Evolutionary conservation across 2,329 filamentous ascomycete species (phyloP), one percentile per base, ranked within the genome.

Genomic region (Rhinocladiella similis): DNA sequence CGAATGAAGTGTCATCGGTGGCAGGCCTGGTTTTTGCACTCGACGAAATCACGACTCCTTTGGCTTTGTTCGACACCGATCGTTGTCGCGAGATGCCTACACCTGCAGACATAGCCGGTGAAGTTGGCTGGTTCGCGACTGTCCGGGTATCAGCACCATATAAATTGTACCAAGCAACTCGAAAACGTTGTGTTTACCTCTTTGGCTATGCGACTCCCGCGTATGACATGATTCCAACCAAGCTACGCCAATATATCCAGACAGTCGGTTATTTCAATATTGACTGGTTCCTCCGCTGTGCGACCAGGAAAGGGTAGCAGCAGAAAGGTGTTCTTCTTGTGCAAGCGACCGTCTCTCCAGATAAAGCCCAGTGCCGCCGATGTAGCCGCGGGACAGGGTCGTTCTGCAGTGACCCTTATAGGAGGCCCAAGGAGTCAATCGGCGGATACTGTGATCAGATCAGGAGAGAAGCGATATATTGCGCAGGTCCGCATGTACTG

Each of bases 1-100:
- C 89, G 65, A 97, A 91, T 60, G 85, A 75, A 59, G 74, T 72
- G 50, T 80, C 75, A 60, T 55, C 53, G n/a, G 43, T 48, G n/a
- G 41, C 25, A 20, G 53, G 42, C 36, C 59, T 62, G 48, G 54
- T 43, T 22, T 60, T 59, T 18, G 57, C 49, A 41, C 43, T 42
- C n/a, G 57, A 46, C 36, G 63, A 58, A 16, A 50, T 25, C 39
- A 56, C 54, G 7, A 53, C 45, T 39, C 58, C 59, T 43, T 59
- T 62, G 18, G 58, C 54, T 41, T 59, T 59, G 60, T 63, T 58
- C 38, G 63, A 59, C 42, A 61, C 54, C 43, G 63, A 64, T 25
- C 61, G 58, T 42, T 66, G 63, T 20, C 63, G 54, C 20, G 63
- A 62, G 19, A 62, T 38, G 54, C 59, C 63, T 49, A 55, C 47